phyloP scores from a whole-genome alignment of 208 protist genomes.

The Trypanosoma melophagium region DNA sequence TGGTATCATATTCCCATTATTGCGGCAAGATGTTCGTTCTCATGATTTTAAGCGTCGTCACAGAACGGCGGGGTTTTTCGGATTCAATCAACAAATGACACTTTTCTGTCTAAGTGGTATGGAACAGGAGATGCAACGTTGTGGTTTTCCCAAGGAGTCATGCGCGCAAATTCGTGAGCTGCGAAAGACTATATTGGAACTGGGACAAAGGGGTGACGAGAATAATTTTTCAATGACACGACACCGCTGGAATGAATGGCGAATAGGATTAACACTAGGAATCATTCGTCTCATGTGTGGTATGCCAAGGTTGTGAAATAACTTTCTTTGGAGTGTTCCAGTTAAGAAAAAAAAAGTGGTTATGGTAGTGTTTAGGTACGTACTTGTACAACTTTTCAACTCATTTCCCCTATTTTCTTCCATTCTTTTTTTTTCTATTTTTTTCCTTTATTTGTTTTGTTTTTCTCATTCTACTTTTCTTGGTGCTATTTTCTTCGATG shows the following conservation, averaged over 20 bases:
- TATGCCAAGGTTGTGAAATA: constrained; percentile 13
- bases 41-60: constrained; percentile 77
- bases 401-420: constrained; percentile 21
- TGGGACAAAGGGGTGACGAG: constrained; percentile 15
- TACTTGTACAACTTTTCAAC: background rate
- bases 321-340: background rate
- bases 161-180: constrained; percentile 65
- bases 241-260: constrained; percentile 37
- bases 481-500: constrained; percentile 13
- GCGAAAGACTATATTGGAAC: constrained; percentile 52
- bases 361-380: no score
- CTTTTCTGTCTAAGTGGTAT: constrained; percentile 78
- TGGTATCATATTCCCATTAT: constrained; percentile 86
- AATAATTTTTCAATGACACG: constrained; percentile 12
- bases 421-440: constrained; percentile 11
- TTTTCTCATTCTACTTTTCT: constrained; percentile 10
- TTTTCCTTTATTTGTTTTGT: background rate
- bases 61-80: constrained; percentile 76
- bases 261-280: constrained; percentile 60
- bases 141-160: constrained; percentile 43
- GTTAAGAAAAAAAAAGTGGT: no score
- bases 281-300: constrained; percentile 74
- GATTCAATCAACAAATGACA: constrained; percentile 82
- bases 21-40: constrained; percentile 68
- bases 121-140: constrained; percentile 75